Evolutionary conservation across 495 filamentous ascomycete species (phyloP), one percentile per base, ranked within the genome.

Genomic region (Aspergillus taichungensis): DNA sequence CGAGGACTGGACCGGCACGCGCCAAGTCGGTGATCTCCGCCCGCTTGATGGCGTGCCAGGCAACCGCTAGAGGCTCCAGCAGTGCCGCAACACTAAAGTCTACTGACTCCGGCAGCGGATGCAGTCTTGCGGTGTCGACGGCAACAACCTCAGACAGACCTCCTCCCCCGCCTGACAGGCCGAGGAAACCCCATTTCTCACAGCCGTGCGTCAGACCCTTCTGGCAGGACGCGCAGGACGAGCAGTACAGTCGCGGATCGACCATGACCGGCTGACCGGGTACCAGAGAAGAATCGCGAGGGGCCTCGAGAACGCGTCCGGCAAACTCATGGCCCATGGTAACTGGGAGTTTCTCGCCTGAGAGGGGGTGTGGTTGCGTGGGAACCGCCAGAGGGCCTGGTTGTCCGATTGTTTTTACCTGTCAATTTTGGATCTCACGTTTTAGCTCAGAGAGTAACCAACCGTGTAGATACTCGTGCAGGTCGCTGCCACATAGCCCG

Each of bases 21-120:
- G 18, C 45, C 37, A 75, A 68, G 49, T 73, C 64, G 0, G 63
- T 65, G 50, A 72, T 62, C 0, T 66, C 67, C 10, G 63, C 68
- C 42, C 66, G 59, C 6, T 65, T 66, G 24, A 79, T 64, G 8
- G 74, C 77, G 55, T 81, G 77, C 76, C 77, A 80, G 29, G 65
- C 77, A 6, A 81, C 77, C 11, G 74, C 63, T 0, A 80, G 60
- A 0, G 77, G 77, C 46, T 81, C 76, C 39, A 79, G 61, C n/a
- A 81, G 66, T 4, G 77, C 77, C 62, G 54, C 50, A 3, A 45
- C 38, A 1, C 40, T 45, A 1, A 70, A 43, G 39, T 73, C 69
- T 18, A 74, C 34, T 1, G 29, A 13, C n/a, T 45, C 45, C 12
- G 42, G 37, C 32, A 53, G 41, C 11, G 29, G 31, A 30, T 53